phyloP scores from a whole-genome alignment of 108 stramenopile genomes.

The Fragilaria radians region DNA sequence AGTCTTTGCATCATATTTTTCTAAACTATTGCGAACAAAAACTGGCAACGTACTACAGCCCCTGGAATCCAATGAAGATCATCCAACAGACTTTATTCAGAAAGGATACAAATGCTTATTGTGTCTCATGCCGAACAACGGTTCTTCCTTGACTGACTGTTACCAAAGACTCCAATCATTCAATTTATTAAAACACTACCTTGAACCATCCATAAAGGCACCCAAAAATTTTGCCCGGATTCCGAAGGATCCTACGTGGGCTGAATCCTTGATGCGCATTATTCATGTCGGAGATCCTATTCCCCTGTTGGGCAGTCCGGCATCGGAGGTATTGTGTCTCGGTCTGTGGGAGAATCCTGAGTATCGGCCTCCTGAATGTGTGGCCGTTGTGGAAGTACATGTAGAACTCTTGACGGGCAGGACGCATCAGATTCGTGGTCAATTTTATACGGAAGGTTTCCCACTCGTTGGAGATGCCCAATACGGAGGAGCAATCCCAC shows the following conservation, averaged over 20 bases:
- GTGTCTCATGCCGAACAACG: not conserved
- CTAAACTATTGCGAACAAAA: slow-evolving; percentile 62
- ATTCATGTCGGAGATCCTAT: slow-evolving; percentile 35
- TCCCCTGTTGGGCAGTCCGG: slow-evolving; percentile 29
- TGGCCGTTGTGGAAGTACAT: slow-evolving; percentile 59
- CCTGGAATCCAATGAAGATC: not conserved
- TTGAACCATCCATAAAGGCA: slow-evolving; percentile 64
- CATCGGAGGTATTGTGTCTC: slow-evolving; percentile 10
- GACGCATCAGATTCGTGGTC: slow-evolving; percentile 89
- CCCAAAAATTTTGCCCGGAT: slow-evolving; percentile 45
- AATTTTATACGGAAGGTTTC: slow-evolving; percentile 61
- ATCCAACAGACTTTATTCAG: slow-evolving; percentile 29
- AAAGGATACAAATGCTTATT: slow-evolving; percentile 62
- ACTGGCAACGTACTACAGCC: not conserved
- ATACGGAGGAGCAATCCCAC: slow-evolving; percentile 71
- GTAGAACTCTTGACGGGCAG: slow-evolving; percentile 74
- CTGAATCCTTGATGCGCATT: slow-evolving; percentile 66
- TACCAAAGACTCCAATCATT: slow-evolving; percentile 22
- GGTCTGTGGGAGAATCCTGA: slow-evolving; percentile 5
- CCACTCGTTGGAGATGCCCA: slow-evolving; percentile 71
- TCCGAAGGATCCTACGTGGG: slow-evolving; percentile 37
- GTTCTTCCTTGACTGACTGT: not conserved
- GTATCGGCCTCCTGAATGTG: slow-evolving; percentile 37
- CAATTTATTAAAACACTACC: slow-evolving; percentile 51
- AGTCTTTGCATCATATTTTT: slow-evolving; percentile 76